A percentile compares a stretch with the other conserved stretches of the same genome.
Evolutionary conservation across 352 stramenopile species (phyloP).

Genomic region (Phytophthora tubulina): DNA sequence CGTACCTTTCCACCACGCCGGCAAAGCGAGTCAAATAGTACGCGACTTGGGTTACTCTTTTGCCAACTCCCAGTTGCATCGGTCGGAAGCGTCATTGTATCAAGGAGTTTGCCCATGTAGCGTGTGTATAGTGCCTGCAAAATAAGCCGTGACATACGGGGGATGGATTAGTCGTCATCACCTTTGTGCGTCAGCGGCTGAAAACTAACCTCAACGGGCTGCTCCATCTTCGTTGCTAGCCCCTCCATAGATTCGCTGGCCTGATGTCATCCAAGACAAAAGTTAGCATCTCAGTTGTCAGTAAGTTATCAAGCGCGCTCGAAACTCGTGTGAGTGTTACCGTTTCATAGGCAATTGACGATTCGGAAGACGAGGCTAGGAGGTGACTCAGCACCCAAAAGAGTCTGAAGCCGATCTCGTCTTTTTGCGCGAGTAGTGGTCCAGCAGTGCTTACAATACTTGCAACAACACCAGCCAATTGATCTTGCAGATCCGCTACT

Average conservation of each 20-base stretch:
- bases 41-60: conserved; percentile 65
- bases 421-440: conserved; percentile 48
- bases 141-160: neutral
- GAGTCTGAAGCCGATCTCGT: conserved; percentile 71
- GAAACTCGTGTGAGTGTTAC: conserved; percentile 34
- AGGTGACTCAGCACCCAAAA: conserved; percentile 88
- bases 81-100: conserved; percentile 58
- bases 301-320: neutral
- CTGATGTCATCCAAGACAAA: conserved; percentile 38
- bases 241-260: conserved; percentile 44
- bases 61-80: conserved; percentile 57
- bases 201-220: conserved; percentile 57
- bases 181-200: neutral
- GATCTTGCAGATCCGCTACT: conserved; percentile 72
- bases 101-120: conserved; percentile 65
- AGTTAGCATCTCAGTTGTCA: neutral
- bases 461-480: conserved; percentile 65
- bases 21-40: conserved; percentile 86
- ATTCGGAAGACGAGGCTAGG: conserved; percentile 61
- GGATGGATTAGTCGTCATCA: neutral
- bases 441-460: conserved; percentile 72
- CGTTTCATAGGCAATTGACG: conserved; percentile 62
- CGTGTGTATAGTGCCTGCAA: conserved; percentile 63
- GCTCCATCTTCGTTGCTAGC: conserved; percentile 42
- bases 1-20: conserved; percentile 68